phyloP scores from a whole-genome alignment of 768 basidiomycete species.

The Russula lepida region DNA sequence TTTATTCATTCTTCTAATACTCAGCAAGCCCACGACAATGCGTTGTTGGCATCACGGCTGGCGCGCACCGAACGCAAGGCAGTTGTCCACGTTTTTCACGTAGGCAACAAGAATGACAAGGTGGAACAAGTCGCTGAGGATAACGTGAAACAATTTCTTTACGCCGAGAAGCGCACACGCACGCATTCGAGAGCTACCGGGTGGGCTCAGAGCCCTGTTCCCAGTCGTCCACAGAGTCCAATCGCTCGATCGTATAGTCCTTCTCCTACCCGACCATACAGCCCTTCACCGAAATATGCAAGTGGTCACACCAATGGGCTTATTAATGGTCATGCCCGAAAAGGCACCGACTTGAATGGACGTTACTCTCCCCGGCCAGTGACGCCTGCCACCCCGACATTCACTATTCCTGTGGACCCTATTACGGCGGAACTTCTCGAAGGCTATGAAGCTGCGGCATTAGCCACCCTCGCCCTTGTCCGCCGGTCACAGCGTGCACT shows the following conservation, averaged over 20 bases:
- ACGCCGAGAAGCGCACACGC: constrained; percentile 33
- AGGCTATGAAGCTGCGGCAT: constrained; percentile 59
- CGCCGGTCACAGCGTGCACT: constrained; percentile 55
- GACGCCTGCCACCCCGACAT: constrained; percentile 18
- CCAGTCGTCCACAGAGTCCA: neutral
- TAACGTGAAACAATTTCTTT: constrained; percentile 51
- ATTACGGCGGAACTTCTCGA: constrained; percentile 34
- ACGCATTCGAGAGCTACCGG: constrained; percentile 13
- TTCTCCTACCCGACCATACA: constrained; percentile 6
- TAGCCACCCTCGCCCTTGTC: constrained; percentile 54
- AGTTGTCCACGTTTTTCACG: constrained; percentile 81
- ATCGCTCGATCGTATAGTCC: constrained; percentile 2
- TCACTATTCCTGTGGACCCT: constrained; percentile 21
- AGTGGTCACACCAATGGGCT: constrained; percentile 31
- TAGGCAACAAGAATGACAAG: constrained; percentile 31
- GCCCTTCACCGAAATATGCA: constrained; percentile 16
- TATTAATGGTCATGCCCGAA: constrained; percentile 28
- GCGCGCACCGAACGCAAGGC: constrained; percentile 62
- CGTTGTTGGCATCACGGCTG: constrained; percentile 74
- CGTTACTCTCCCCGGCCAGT: constrained; percentile 13
- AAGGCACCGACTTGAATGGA: constrained; percentile 26
- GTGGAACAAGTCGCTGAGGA: constrained; percentile 50
- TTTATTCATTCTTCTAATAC: constrained; percentile 69
- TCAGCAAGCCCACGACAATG: constrained; percentile 85
- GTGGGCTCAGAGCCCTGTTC: neutral